phyloP scores from a whole-genome alignment of 2,329 filamentous ascomycete genomes.

The Fusarium concolor region DNA sequence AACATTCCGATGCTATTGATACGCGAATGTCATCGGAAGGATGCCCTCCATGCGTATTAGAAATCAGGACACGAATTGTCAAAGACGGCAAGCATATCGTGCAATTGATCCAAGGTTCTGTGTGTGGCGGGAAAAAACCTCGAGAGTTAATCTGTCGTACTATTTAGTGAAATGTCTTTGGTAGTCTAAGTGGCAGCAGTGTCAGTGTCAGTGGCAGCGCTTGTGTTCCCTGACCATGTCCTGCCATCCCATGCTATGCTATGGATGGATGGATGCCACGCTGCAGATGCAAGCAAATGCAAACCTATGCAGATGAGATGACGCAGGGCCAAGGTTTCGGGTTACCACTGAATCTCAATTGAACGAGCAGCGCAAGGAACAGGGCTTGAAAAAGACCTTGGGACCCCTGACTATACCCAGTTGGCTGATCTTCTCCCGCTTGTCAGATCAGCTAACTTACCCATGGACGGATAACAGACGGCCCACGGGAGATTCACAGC shows the following conservation, averaged over 20 bases:
- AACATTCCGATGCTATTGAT: constrained; percentile 18
- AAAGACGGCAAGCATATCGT: neutral
- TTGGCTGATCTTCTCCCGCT: constrained; percentile 16
- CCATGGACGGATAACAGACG: too few relatives aligned
- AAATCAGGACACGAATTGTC: neutral
- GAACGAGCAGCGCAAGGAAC: neutral
- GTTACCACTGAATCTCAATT: neutral
- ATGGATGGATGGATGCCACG: neutral
- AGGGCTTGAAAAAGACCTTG: neutral
- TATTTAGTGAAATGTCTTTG: too few relatives aligned
- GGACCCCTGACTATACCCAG: constrained; percentile 28
- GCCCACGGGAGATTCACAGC: constrained; percentile 31
- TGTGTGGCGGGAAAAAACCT: neutral
- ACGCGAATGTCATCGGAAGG: neutral
- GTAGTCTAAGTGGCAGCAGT: too few relatives aligned
- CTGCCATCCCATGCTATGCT: too few relatives aligned
- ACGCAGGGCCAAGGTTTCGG: constrained; percentile 2
- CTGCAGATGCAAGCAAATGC: neutral
- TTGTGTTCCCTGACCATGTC: too few relatives aligned
- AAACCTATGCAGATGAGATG: constrained; percentile 1
- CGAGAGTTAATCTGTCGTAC: neutral
- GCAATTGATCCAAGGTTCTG: neutral
- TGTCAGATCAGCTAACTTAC: neutral
- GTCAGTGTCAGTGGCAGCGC: too few relatives aligned
- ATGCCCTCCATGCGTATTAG: neutral